Evolutionary conservation across 768 basidiomycete species (phyloP).

Genomic region (Mycena sanguinolenta): DNA sequence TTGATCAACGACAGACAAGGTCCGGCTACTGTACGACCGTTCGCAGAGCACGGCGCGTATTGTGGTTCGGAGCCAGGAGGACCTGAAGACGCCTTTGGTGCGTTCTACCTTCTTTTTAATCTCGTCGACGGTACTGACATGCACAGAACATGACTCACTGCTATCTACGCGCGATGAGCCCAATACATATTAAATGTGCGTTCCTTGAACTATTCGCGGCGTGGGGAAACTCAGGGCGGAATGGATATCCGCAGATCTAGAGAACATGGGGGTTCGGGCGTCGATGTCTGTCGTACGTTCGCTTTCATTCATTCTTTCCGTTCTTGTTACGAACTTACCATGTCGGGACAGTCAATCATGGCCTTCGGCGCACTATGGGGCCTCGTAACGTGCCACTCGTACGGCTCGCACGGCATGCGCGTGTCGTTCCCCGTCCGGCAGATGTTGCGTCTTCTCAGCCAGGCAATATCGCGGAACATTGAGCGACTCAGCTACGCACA

Average conservation of each 20-base stretch:
- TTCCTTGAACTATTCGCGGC: slow-evolving; percentile 4
- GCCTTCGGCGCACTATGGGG: slow-evolving; percentile 88
- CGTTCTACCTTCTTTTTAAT: slow-evolving; percentile 37
- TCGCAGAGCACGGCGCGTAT: slow-evolving; percentile 80
- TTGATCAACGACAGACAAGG: slow-evolving; percentile 66
- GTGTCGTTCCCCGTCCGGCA: slow-evolving; percentile 89
- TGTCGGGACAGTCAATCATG: slow-evolving; percentile 76
- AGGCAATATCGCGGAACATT: slow-evolving; percentile 84
- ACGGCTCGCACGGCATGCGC: slow-evolving; percentile 83
- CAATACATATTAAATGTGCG: slow-evolving; percentile 85
- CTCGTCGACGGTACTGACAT: neutral
- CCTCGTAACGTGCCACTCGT: slow-evolving; percentile 82
- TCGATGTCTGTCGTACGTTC: slow-evolving; percentile 85
- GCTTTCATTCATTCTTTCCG: slow-evolving; percentile 1
- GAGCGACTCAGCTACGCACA: slow-evolving; percentile 85
- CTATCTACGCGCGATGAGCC: slow-evolving; percentile 89
- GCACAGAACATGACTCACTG: slow-evolving; percentile 85
- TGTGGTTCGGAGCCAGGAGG: slow-evolving; percentile 70
- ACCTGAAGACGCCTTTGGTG: slow-evolving; percentile 77
- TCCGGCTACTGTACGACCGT: slow-evolving; percentile 82
- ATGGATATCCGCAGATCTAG: slow-evolving; percentile 62
- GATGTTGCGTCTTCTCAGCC: slow-evolving; percentile 83
- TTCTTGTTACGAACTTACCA: neutral
- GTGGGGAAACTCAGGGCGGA: slow-evolving; percentile 6
- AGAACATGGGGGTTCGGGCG: slow-evolving; percentile 86